Conservation (phyloP, 2,329 filamentous ascomycete genomes). For the Sporothrix pallida region DNA sequence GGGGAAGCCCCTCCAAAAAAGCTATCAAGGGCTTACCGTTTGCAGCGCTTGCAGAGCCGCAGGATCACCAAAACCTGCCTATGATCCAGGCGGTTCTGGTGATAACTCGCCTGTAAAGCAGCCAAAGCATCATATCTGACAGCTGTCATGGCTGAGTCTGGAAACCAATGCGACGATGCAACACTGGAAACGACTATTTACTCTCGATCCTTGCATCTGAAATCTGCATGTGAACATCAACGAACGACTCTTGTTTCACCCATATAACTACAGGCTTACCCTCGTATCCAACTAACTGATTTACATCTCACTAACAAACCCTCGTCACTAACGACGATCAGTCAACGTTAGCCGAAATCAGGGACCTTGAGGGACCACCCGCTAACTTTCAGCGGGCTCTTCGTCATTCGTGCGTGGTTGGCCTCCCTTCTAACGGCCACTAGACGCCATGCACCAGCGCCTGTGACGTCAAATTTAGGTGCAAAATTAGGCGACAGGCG, state of each 20-base stretch:
- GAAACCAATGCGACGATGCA: slow-evolving; percentile 5
- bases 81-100: background rate
- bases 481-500: background rate
- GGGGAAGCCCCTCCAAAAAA: slow-evolving; percentile 2
- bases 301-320: background rate
- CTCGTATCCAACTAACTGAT: background rate
- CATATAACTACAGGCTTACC: background rate
- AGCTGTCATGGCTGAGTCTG: slow-evolving; percentile 11
- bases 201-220: no score
- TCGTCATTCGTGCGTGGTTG: background rate
- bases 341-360: background rate
- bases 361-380: background rate
- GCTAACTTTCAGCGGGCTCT: background rate
- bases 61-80: background rate
- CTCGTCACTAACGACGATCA: background rate
- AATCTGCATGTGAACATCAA: slow-evolving; percentile 14
- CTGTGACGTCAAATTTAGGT: slow-evolving; percentile 21
- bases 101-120: background rate
- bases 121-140: background rate
- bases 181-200: no score
- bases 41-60: background rate
- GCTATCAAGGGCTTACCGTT: background rate
- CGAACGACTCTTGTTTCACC: background rate
- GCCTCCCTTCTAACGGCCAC: slow-evolving; percentile 9
- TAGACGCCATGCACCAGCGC: background rate